A percentile compares a stretch with the other conserved stretches of the same genome.
These are phyloP conservation scores for Saccharomyces hybrid DNA, from an alignment of 1,139 yeast genomes.

Conservation along the genomic window DNA sequence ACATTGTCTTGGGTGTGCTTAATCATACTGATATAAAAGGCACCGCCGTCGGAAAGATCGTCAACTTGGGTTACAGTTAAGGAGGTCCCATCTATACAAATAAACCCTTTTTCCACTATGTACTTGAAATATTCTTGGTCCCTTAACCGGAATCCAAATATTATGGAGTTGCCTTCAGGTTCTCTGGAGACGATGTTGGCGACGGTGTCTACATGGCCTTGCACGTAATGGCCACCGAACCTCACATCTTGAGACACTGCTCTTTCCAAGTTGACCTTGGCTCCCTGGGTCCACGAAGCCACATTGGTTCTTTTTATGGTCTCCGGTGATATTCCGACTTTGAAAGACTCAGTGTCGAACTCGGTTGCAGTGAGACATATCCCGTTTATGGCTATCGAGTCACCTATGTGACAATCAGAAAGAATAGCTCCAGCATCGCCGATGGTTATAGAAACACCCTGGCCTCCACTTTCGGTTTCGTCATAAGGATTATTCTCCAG, in stretches of 20 bases:
- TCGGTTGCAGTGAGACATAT: slow-evolving; percentile 90
- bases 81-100: slow-evolving; percentile 90
- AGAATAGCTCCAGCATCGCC: slow-evolving; percentile 56
- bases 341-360: slow-evolving; percentile 52
- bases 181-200: slow-evolving; percentile 52
- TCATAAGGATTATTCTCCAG: slow-evolving; percentile 38
- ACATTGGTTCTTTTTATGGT: slow-evolving; percentile 76
- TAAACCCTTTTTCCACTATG: slow-evolving; percentile 89
- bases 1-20: slow-evolving; percentile 86
- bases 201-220: slow-evolving; percentile 91
- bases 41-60: slow-evolving; percentile 34
- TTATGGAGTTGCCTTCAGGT: slow-evolving; percentile 71
- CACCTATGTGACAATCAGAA: slow-evolving; percentile 81
- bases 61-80: slow-evolving; percentile 79
- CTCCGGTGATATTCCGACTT: slow-evolving; percentile 91
- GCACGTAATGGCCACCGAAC: slow-evolving; percentile 95
- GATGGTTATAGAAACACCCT: slow-evolving; percentile 68
- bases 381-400: slow-evolving; percentile 85
- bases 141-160: slow-evolving; percentile 64
- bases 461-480: slow-evolving; percentile 55
- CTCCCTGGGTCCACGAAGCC: slow-evolving; percentile 44
- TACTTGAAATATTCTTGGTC: slow-evolving; percentile 57
- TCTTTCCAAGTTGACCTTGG: slow-evolving; percentile 77
- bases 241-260: slow-evolving; percentile 76
- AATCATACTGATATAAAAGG: slow-evolving; percentile 83